Evolutionary conservation across 108 stramenopile genomes (phyloP).

Genomic region (Ochromonas danica): DNA sequence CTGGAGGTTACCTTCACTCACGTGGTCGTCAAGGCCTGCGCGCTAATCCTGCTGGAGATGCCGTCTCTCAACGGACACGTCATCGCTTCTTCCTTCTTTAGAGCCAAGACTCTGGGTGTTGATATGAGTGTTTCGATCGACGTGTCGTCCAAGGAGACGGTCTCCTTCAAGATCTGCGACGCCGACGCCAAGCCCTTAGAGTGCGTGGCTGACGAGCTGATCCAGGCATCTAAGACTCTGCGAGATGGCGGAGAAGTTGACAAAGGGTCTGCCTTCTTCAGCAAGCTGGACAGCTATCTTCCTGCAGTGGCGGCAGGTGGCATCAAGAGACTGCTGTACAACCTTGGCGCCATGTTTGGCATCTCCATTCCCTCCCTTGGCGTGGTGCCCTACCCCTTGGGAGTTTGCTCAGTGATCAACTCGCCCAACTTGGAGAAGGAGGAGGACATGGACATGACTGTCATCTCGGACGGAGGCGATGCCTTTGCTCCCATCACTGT

Average conservation of each 20-base stretch:
- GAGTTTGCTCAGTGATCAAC: constrained; percentile 6
- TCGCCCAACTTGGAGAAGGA: not conserved
- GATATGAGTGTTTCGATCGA: constrained; percentile 19
- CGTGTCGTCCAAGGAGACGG: not conserved
- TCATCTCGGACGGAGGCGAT: not conserved
- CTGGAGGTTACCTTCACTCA: constrained; percentile 21
- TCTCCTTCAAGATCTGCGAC: not conserved
- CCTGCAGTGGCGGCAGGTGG: not conserved
- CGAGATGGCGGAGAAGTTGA: not conserved
- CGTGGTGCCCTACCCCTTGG: not conserved
- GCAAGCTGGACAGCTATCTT: not conserved
- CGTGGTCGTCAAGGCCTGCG: constrained; percentile 11
- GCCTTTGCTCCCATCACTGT: constrained; percentile 19
- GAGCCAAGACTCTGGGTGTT: not conserved
- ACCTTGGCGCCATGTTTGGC: not conserved
- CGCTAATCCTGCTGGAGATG: not conserved
- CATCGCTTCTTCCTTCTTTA: not conserved
- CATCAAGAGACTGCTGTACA: no score
- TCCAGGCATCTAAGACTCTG: not conserved
- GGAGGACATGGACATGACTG: constrained; percentile 12
- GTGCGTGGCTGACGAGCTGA: constrained; percentile 5
- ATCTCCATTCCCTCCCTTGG: constrained; percentile 11
- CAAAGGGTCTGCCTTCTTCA: not conserved
- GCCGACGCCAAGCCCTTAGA: constrained; percentile 28
- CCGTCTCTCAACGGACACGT: constrained; percentile 23